phyloP scores from a whole-genome alignment of 1,284 basidiomycete species.

The Albatrellus sp. region DNA sequence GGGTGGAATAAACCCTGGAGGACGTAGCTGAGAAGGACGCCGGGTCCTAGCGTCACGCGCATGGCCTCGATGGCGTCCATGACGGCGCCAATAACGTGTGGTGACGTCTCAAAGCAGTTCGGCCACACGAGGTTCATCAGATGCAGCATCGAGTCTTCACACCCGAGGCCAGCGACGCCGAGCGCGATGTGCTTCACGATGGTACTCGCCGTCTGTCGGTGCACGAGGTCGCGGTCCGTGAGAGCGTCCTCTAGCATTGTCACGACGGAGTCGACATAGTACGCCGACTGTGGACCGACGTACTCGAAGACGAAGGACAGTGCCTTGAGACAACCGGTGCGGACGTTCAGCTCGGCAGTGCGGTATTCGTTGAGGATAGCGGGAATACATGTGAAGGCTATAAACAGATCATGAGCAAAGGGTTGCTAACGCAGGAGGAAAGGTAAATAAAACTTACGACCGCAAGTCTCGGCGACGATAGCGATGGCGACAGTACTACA shows the following conservation, averaged over 20 bases:
- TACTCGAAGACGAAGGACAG: constrained; percentile 99
- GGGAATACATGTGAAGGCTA: constrained; percentile 96
- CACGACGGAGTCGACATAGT: constrained; percentile 95
- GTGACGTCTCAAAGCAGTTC: constrained; percentile 96
- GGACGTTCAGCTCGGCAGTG: constrained; percentile 94
- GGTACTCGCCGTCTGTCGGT: constrained; percentile 96
- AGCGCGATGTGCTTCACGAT: constrained; percentile 98
- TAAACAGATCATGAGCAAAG: constrained; percentile 13
- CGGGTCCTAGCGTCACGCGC: constrained; percentile 91
- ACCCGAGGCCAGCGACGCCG: constrained; percentile 92
- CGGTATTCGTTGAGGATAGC: constrained; percentile 99
- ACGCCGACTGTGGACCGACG: constrained; percentile 98
- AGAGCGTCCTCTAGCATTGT: constrained; percentile 97
- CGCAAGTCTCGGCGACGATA: constrained; percentile 95
- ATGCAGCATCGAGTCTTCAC: constrained; percentile 96
- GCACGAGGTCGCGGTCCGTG: constrained; percentile 96
- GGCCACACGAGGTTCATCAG: constrained; percentile 99
- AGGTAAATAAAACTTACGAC: constrained; percentile 44
- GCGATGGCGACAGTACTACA: constrained; percentile 98
- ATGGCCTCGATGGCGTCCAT: constrained; percentile 97
- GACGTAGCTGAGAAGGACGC: constrained; percentile 82
- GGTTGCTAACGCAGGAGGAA: constrained; percentile 6
- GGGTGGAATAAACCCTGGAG: constrained; percentile 94
- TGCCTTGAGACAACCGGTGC: constrained; percentile 98
- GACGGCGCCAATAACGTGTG: constrained; percentile 95